Evolutionary conservation across 2,329 filamentous ascomycete species (phyloP).

Genomic region (Beauveria sp.): DNA sequence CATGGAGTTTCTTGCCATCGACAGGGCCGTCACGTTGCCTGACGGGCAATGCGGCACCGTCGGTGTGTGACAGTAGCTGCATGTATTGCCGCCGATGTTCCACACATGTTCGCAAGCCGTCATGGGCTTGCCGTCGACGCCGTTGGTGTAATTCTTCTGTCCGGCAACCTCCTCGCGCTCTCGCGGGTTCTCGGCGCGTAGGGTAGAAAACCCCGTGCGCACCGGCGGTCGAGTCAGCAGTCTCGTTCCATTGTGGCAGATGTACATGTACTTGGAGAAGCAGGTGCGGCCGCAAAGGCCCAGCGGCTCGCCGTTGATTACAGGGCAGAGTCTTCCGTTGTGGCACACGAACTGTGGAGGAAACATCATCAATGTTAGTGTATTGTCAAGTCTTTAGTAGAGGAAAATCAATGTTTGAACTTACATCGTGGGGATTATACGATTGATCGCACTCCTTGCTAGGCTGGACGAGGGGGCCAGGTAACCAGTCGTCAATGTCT

Average conservation of each 20-base stretch:
- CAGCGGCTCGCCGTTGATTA: conserved; percentile 25
- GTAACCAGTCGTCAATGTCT: background rate
- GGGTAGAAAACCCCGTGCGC: conserved; percentile 9
- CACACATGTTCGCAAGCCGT: conserved; percentile 20
- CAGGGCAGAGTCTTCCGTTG: conserved; percentile 25
- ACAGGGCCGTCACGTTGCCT: conserved; percentile 21
- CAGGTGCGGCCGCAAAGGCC: conserved; percentile 26
- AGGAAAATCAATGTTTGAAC: background rate
- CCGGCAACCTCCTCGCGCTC: conserved; percentile 1
- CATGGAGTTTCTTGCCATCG: conserved; percentile 18
- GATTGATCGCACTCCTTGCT: background rate
- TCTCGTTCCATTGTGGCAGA: conserved; percentile 5
- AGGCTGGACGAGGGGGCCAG: background rate
- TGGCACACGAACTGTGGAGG: conserved; percentile 23
- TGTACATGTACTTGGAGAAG: conserved; percentile 25
- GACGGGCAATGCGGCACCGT: conserved; percentile 18
- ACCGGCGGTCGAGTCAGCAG: background rate
- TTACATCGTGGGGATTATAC: background rate
- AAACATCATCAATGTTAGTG: background rate
- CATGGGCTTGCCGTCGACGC: conserved; percentile 22
- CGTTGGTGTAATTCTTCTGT: background rate
- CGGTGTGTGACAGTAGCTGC: conserved; percentile 8
- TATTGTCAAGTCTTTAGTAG: background rate
- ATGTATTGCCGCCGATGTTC: conserved; percentile 21
- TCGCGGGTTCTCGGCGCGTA: conserved; percentile 24